A percentile compares a stretch with the other conserved stretches of the same genome.
phyloP scores from a whole-genome alignment of 2,329 filamentous ascomycete species.

The Stachybotrys chlorohalonatus region DNA sequence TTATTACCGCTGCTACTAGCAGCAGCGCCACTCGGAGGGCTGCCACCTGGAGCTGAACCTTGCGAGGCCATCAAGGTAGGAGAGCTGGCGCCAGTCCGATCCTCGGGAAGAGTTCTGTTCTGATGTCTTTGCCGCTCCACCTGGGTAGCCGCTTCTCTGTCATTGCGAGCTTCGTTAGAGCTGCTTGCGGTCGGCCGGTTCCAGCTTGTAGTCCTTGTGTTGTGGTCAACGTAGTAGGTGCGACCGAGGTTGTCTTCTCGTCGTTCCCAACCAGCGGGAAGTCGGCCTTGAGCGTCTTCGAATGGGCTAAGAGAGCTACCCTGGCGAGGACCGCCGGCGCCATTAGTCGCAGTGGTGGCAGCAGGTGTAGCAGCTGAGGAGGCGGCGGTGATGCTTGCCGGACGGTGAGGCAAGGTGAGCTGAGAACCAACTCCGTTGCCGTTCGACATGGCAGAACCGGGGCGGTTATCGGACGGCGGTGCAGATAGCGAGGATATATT shows the following conservation, averaged over 20 bases:
- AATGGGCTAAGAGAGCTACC: conserved; percentile 68
- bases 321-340: conserved; percentile 20
- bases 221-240: conserved; percentile 98
- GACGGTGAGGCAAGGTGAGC: conserved; percentile 33
- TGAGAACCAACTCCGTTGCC: conserved; percentile 36
- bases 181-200: conserved; percentile 76
- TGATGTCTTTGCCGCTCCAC: conserved; percentile 90
- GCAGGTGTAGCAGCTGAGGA: conserved; percentile 20
- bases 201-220: conserved; percentile 95
- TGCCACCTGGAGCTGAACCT: conserved; percentile 27
- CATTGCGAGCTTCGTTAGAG: conserved; percentile 59
- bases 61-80: conserved; percentile 60
- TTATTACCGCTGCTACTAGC: conserved; percentile 30
- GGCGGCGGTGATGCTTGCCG: conserved; percentile 36
- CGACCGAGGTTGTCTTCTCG: conserved; percentile 89
- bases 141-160: conserved; percentile 84
- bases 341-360: conserved; percentile 18
- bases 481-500: conserved; percentile 33
- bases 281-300: conserved; percentile 86
- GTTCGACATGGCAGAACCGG: conserved; percentile 43
- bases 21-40: conserved; percentile 11
- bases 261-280: conserved; percentile 92
- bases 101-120: conserved; percentile 90
- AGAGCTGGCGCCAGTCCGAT: conserved; percentile 87
- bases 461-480: conserved; percentile 36